Evolutionary conservation across 2,329 filamentous ascomycete genomes (phyloP), one percentile per base, ranked within the genome.

Genomic region (Penicillium sp.): DNA sequence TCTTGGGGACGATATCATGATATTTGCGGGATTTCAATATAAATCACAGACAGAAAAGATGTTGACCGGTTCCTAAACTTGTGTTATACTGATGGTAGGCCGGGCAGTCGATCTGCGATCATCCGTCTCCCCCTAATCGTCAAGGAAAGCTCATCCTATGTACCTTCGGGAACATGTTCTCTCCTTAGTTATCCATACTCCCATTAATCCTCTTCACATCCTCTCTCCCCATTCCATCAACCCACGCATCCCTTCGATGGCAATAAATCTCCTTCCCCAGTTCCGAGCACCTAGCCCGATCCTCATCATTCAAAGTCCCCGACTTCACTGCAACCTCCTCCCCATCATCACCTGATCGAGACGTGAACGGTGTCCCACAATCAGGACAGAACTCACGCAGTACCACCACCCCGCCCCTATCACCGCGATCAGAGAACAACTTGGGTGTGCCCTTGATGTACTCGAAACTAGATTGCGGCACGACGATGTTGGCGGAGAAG

Each of bases 401-500:
- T 30, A 70, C 55, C 1, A 55, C 55, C 1, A 55, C 25, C 0
- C 48, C 19, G 1, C 67, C 67, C 11, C 48, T 46, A 22, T 69
- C 61, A 13, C 57, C 57, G 26, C 55, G 26, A 49, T 65, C 65
- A 30, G 63, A 26, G 54, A 62, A 69, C 13, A 68, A 26, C 49
- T 70, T 70, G 1, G 69, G 69, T 4, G 58, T 54, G 42, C 65
- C 66, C 28, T 53, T 52, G 14, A 65, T 69, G 59, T 63, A 71
- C 40, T 56, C 45, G 13, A 70, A 48, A 3, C 33, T 37, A 3
- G 61, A 45, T 19, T 57, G 42, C 0, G 67, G 61, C 33, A 71
- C 45, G 49, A 68, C 54, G 30, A 71, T 58, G 57, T 70, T 72
- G 43, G 68, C 52, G 5, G 69, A 71, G 60, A 71, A 72, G 43